Conservation (phyloP, 2,329 filamentous ascomycete species). For the Pyrenochaeta sp. region DNA sequence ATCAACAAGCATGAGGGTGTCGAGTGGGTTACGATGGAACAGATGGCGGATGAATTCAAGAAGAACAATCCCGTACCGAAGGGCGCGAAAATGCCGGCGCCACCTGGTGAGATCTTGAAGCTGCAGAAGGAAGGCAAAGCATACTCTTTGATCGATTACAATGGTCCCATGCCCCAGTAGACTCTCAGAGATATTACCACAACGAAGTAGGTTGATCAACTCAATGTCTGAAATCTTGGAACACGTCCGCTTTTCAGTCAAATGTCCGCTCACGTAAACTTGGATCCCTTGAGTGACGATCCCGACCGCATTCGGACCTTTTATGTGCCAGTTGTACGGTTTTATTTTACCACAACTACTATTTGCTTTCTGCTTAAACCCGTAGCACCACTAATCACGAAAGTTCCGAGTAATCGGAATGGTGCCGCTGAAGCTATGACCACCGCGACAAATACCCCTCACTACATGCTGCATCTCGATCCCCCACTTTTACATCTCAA, state of each 20-base stretch:
- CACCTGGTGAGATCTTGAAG: slow-evolving; percentile 62
- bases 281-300: background rate
- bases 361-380: background rate
- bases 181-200: background rate
- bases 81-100: slow-evolving; percentile 69
- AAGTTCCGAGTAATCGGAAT: slow-evolving; percentile 17
- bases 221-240: background rate
- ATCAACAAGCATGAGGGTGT: slow-evolving; percentile 71
- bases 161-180: slow-evolving; percentile 22
- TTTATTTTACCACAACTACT: background rate
- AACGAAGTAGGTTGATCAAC: background rate
- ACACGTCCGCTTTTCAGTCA: background rate
- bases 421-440: slow-evolving; percentile 11
- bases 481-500: slow-evolving; percentile 35
- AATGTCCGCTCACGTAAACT: background rate
- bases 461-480: background rate
- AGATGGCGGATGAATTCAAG: slow-evolving; percentile 79
- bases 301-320: background rate
- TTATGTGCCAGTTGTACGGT: background rate
- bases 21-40: slow-evolving; percentile 73
- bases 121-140: slow-evolving; percentile 47
- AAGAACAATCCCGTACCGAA: slow-evolving; percentile 65
- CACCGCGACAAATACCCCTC: slow-evolving; percentile 16
- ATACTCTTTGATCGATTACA: slow-evolving; percentile 33
- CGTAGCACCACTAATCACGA: background rate